phyloP scores from a whole-genome alignment of 2,329 filamentous ascomycete species.

The Calycina herbarum region DNA sequence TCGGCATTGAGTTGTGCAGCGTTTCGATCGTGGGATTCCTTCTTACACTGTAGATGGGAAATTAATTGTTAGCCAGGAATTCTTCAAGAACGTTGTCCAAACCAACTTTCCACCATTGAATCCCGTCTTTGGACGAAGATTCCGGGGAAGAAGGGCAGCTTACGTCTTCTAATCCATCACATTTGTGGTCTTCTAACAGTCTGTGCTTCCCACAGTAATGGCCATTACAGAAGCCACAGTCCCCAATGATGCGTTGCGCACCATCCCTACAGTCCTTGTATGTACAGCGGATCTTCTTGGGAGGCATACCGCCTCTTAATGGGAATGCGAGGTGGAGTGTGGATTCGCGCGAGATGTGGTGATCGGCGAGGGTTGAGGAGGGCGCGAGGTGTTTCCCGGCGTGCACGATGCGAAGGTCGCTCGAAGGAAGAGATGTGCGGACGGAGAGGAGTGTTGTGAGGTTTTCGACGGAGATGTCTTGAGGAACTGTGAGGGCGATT shows the following conservation, averaged over 20 bases:
- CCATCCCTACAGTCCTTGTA: constrained; percentile 86
- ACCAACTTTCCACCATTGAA: constrained; percentile 46
- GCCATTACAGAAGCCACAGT: constrained; percentile 92
- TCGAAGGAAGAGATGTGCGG: constrained; percentile 52
- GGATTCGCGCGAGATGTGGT: constrained; percentile 50
- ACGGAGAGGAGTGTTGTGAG: constrained; percentile 57
- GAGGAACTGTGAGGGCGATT: constrained; percentile 55
- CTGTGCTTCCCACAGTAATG: constrained; percentile 96
- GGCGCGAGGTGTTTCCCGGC: constrained; percentile 56
- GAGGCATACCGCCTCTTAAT: constrained; percentile 59
- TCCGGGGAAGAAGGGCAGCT: constrained; percentile 40
- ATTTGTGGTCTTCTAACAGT: constrained; percentile 91
- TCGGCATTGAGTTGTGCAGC: constrained; percentile 89
- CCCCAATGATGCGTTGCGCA: constrained; percentile 90
- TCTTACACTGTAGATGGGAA: constrained; percentile 69
- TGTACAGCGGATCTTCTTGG: constrained; percentile 80
- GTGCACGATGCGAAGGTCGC: constrained; percentile 55
- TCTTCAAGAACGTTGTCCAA: constrained; percentile 34
- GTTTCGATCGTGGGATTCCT: constrained; percentile 93
- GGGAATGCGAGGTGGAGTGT: constrained; percentile 56
- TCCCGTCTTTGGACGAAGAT: constrained; percentile 2
- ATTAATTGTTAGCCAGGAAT: constrained; percentile 41
- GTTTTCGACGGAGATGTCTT: constrained; percentile 53
- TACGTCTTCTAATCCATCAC: constrained; percentile 85
- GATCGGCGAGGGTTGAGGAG: constrained; percentile 44